These are phyloP conservation scores for Sideroxylon spinosum DNA, from an alignment of 179 eudicot genomes.

Conservation along the genomic window DNA sequence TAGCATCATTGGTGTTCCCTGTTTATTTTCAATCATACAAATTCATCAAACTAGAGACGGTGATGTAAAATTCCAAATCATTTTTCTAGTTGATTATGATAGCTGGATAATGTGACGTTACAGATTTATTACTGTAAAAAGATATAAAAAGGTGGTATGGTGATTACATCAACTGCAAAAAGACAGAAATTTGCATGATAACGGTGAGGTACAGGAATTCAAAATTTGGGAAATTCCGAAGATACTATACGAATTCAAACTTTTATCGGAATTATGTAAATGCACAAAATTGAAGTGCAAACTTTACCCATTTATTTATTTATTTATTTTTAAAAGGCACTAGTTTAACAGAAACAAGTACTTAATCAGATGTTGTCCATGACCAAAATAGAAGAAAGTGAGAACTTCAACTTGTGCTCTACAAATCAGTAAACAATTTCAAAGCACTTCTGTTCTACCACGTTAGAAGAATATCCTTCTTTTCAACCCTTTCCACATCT, in stretches of 20 bases:
- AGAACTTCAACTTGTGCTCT: not conserved
- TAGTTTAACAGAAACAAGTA: not conserved
- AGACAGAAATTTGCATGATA: too few relatives aligned
- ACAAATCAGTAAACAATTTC: not conserved
- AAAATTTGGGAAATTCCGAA: not conserved
- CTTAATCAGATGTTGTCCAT: not conserved
- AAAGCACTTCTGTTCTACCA: not conserved
- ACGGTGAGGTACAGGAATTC: too few relatives aligned
- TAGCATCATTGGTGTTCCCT: conserved; percentile 99
- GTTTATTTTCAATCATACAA: conserved; percentile 10
- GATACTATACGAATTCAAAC: not conserved
- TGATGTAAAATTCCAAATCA: not conserved
- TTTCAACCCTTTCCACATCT: not conserved
- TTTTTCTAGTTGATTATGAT: conserved; percentile 7
- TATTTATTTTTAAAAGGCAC: not conserved
- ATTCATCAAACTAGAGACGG: not conserved
- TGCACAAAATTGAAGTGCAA: not conserved
- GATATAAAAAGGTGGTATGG: not conserved
- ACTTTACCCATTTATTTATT: not conserved
- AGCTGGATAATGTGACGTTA: not conserved
- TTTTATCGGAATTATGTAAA: not conserved
- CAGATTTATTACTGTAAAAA: not conserved
- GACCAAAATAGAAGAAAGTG: not conserved
- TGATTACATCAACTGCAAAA: too few relatives aligned
- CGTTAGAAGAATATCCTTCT: not conserved